Percentiles rank a stretch among this genome's conserved stretches.
These are phyloP conservation scores for Coemansia sp. DNA, from an alignment of 192 early-diverging fungal species.

Conservation along the genomic window DNA sequence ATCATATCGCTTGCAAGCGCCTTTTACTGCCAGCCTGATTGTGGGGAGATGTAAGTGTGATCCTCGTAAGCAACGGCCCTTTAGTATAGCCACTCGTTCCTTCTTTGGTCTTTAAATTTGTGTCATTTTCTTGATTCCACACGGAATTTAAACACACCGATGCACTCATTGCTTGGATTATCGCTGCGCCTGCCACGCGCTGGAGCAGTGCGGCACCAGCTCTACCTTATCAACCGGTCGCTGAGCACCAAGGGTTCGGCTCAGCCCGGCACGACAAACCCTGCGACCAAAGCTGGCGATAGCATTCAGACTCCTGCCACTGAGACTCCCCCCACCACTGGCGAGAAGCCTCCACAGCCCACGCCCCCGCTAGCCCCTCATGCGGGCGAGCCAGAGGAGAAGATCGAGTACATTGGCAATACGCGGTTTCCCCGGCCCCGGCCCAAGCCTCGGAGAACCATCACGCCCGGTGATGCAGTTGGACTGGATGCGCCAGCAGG, in stretches of 20 bases:
- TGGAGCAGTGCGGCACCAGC: background rate
- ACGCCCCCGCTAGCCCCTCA: background rate
- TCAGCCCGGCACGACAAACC: background rate
- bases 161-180: constrained; percentile 3
- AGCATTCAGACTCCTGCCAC: background rate
- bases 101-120: background rate
- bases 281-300: background rate
- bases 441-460: constrained; percentile 44
- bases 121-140: background rate
- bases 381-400: constrained; percentile 12
- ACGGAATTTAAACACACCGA: background rate
- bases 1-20: background rate
- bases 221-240: background rate
- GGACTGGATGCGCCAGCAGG: constrained; percentile 40
- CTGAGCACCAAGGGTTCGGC: background rate
- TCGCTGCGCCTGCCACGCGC: background rate
- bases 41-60: background rate
- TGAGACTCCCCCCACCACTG: background rate
- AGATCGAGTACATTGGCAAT: constrained; percentile 54
- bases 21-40: background rate
- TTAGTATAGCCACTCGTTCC: background rate
- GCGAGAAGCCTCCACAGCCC: background rate
- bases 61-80: background rate
- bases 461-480: constrained; percentile 47
- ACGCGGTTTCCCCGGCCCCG: constrained; percentile 47